These are phyloP conservation scores for Hypoxylon sp. DNA, from an alignment of 2,329 filamentous ascomycete species.

Conservation along the genomic window DNA sequence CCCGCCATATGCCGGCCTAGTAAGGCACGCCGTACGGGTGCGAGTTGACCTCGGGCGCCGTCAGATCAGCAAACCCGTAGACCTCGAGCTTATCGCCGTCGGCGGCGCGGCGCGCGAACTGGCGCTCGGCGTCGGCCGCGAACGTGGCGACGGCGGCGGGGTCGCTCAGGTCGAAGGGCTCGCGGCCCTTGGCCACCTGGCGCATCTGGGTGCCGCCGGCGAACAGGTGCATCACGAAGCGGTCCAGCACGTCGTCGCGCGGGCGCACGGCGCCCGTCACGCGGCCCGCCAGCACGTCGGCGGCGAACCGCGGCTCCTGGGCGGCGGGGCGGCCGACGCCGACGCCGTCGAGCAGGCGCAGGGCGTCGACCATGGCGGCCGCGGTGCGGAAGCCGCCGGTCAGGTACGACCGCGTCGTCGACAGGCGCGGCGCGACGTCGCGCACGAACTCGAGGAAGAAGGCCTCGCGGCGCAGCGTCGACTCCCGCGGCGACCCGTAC, in stretches of 20 bases:
- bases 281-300: constrained; percentile 55
- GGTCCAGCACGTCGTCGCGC: constrained; percentile 55
- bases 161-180: constrained; percentile 44
- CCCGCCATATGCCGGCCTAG: not conserved
- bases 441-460: constrained; percentile 67
- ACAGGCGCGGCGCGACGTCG: constrained; percentile 54
- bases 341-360: constrained; percentile 63
- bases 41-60: constrained; percentile 18
- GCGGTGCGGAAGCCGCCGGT: constrained; percentile 63
- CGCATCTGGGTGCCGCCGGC: constrained; percentile 58
- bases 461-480: constrained; percentile 61
- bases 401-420: constrained; percentile 59
- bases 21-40: constrained; percentile 26
- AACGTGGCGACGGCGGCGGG: constrained; percentile 31
- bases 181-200: constrained; percentile 32
- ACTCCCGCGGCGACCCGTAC: constrained; percentile 60
- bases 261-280: constrained; percentile 58
- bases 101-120: constrained; percentile 34
- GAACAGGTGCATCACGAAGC: constrained; percentile 55
- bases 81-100: constrained; percentile 44
- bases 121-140: constrained; percentile 35
- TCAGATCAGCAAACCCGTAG: constrained; percentile 36
- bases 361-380: constrained; percentile 61
- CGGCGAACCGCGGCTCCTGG: constrained; percentile 57
- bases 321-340: constrained; percentile 61